Evolutionary conservation across 2,329 filamentous ascomycete genomes (phyloP).

Genomic region (Gaeumannomyces sp.): DNA sequence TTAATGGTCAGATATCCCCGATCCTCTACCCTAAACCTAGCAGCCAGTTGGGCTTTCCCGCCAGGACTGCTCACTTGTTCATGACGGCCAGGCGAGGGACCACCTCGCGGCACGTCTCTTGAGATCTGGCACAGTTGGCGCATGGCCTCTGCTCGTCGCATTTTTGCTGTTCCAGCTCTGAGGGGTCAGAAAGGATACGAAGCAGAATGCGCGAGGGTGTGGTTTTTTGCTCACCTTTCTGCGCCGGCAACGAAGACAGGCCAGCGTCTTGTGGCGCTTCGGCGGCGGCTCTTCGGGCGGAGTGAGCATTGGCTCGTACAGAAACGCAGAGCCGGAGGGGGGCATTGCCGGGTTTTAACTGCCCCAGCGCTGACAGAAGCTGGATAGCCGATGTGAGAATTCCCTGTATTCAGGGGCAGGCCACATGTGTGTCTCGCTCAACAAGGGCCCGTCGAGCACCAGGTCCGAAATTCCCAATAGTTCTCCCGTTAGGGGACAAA

Average conservation of each 20-base stretch:
- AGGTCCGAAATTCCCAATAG: not conserved
- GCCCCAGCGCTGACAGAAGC: not conserved
- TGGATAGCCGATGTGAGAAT: too few species aligned
- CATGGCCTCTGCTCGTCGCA: conserved; percentile 9
- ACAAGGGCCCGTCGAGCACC: too few species aligned
- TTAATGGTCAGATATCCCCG: not conserved
- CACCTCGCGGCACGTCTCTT: conserved; percentile 6
- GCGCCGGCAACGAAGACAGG: conserved; percentile 4
- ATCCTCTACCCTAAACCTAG: not conserved
- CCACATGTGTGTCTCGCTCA: not conserved
- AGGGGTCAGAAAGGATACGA: too few species aligned
- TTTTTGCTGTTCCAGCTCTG: conserved; percentile 3
- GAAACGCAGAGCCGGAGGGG: not conserved
- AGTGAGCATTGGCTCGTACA: conserved; percentile 6
- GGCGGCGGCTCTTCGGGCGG: conserved; percentile 7
- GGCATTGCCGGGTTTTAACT: not conserved
- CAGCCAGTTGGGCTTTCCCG: not conserved
- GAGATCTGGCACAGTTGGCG: conserved; percentile 6
- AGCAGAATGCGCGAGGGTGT: too few species aligned
- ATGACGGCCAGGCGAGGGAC: conserved; percentile 5
- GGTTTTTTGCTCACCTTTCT: conserved; percentile 1
- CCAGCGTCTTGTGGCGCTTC: conserved; percentile 9
- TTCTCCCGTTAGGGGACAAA: too few species aligned
- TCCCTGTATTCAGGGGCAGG: not conserved
- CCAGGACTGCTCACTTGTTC: not conserved